Conservation (phyloP, 2,329 filamentous ascomycete species). For the Colletotrichum musae region DNA sequence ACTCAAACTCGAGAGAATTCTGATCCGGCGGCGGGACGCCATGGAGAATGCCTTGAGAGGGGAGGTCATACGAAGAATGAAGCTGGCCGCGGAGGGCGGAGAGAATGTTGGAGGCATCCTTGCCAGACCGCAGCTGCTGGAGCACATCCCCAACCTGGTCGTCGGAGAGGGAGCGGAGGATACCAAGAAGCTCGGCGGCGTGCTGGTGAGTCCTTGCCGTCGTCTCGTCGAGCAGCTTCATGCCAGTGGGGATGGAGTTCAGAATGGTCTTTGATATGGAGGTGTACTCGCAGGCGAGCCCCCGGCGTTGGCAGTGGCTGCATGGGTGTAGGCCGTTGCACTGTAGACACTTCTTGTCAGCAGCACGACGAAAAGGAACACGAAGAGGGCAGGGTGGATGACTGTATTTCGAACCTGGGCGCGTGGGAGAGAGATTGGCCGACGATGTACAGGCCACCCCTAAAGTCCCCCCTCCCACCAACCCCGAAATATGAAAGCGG, state of each 20-base stretch:
- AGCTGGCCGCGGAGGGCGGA: conserved; percentile 5
- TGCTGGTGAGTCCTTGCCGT: conserved; percentile 14
- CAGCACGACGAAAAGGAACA: neutral
- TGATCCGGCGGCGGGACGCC: conserved; percentile 14
- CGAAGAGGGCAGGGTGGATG: too few species aligned
- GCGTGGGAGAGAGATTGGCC: too few species aligned
- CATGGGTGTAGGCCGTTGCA: conserved; percentile 31
- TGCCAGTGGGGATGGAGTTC: conserved; percentile 25
- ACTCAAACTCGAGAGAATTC: conserved; percentile 27
- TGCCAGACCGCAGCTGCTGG: conserved; percentile 12
- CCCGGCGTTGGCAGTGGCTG: conserved; percentile 29
- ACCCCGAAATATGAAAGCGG: too few species aligned
- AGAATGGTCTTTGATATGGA: conserved; percentile 29
- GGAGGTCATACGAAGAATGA: neutral
- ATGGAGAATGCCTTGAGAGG: conserved; percentile 3
- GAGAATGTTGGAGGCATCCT: conserved; percentile 24
- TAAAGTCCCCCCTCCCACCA: too few species aligned
- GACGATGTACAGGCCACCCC: too few species aligned
- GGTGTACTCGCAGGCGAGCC: conserved; percentile 27
- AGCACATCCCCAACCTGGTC: conserved; percentile 22
- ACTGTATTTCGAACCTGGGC: too few species aligned
- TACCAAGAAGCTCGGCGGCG: conserved; percentile 16
- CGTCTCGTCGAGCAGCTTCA: conserved; percentile 20
- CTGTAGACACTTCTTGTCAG: neutral
- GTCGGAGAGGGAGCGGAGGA: conserved; percentile 20